Evolutionary conservation across 352 stramenopile genomes (phyloP).

Genomic region (Phytophthora parvispora): DNA sequence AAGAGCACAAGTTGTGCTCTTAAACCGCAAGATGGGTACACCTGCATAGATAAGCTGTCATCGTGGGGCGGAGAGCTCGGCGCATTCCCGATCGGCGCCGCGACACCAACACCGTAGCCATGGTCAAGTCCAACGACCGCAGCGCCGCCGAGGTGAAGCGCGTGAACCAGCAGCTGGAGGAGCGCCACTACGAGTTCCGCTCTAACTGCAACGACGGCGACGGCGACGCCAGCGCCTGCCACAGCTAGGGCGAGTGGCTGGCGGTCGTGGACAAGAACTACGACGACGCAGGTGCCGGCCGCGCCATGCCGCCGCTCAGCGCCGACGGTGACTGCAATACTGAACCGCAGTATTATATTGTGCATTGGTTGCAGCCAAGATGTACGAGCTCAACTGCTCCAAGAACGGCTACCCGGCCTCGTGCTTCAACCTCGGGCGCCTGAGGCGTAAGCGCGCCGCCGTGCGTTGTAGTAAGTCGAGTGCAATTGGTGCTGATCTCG

Average conservation of each 20-base stretch:
- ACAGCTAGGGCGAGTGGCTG: constrained; percentile 90
- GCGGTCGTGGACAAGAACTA: constrained; percentile 92
- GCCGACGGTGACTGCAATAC: neutral
- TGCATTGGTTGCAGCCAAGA: constrained; percentile 47
- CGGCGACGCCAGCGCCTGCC: constrained; percentile 86
- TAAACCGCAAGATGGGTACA: neutral
- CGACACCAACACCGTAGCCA: constrained; percentile 5
- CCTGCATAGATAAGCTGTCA: constrained; percentile 5
- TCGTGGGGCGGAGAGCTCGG: neutral
- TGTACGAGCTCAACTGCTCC: constrained; percentile 88
- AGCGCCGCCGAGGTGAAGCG: constrained; percentile 74
- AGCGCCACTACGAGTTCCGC: constrained; percentile 90
- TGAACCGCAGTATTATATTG: neutral
- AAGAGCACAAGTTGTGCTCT: too few relatives aligned
- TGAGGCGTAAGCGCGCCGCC: constrained; percentile 67
- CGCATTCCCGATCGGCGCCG: neutral
- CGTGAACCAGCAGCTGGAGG: constrained; percentile 88
- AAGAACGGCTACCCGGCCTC: constrained; percentile 86
- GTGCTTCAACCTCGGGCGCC: constrained; percentile 89
- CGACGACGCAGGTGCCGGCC: constrained; percentile 56
- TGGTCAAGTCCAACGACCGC: constrained; percentile 53
- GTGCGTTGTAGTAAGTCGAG: neutral
- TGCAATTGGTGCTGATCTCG: neutral
- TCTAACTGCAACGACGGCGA: constrained; percentile 90
- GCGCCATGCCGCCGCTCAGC: neutral